Percentiles rank a stretch among this genome's conserved stretches.
These are phyloP conservation scores for Trametes versicolor DNA, from an alignment of 1,284 basidiomycete species.

Conservation along the genomic window DNA sequence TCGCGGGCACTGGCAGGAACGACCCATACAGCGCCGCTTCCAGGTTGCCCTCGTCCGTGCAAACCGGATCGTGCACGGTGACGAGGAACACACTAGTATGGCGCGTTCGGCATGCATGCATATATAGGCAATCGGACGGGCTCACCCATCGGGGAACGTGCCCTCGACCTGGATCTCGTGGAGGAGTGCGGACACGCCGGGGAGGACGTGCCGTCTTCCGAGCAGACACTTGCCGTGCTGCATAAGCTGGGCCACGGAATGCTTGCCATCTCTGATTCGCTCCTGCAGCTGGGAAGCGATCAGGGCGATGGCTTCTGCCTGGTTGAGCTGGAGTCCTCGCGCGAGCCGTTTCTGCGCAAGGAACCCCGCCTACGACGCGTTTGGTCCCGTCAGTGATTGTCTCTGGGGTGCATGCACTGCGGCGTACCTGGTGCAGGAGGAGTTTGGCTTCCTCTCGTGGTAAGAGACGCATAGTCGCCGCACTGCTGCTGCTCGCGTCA, in stretches of 20 bases:
- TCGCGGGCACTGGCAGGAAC: conserved; percentile 85
- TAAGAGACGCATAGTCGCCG: conserved; percentile 45
- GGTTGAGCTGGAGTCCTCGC: conserved; percentile 88
- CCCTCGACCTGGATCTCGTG: conserved; percentile 94
- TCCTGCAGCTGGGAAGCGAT: conserved; percentile 95
- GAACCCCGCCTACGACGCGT: conserved; percentile 68
- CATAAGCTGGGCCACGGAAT: conserved; percentile 93
- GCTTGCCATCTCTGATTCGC: conserved; percentile 92
- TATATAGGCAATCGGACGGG: conserved; percentile 10
- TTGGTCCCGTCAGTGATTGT: neutral
- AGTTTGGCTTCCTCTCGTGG: conserved; percentile 52
- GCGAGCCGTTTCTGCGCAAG: conserved; percentile 96
- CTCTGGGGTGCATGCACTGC: conserved; percentile 16
- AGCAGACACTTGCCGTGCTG: conserved; percentile 90
- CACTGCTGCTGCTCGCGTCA: neutral
- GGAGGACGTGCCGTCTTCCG: conserved; percentile 91
- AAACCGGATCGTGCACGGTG: conserved; percentile 94
- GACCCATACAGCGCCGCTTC: conserved; percentile 90
- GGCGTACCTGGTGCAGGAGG: conserved; percentile 49
- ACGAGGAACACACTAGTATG: conserved; percentile 86
- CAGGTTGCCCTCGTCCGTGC: conserved; percentile 84
- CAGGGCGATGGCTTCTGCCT: conserved; percentile 89
- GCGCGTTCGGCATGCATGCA: conserved; percentile 1
- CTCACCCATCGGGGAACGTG: conserved; percentile 86
- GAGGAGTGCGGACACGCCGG: conserved; percentile 72